These are phyloP conservation scores for Delonix regia DNA, from an alignment of 306 rosid species.

Conservation along the genomic window DNA sequence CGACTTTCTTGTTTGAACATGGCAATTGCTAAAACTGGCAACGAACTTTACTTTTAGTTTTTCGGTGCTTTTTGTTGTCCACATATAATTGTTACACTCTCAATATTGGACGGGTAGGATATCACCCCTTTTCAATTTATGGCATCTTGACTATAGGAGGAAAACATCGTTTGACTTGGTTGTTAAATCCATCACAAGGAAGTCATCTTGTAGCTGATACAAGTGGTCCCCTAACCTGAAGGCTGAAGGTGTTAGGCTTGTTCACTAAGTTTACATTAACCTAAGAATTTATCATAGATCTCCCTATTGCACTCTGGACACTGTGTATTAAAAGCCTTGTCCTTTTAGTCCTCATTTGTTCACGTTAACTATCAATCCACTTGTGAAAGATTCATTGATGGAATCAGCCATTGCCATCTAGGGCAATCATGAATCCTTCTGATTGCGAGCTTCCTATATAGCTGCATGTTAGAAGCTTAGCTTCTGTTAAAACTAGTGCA, in stretches of 20 bases:
- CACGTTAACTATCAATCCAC: not conserved
- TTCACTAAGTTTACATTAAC: constrained; percentile 20
- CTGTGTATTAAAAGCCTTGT: not conserved
- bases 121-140: constrained; percentile 19
- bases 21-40: not conserved
- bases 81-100: constrained; percentile 7
- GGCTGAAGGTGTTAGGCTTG: constrained; percentile 11
- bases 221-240: constrained; percentile 37
- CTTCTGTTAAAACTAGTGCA: not conserved
- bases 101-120: not conserved
- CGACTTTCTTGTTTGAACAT: not conserved
- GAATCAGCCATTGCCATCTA: not conserved
- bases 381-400: not conserved
- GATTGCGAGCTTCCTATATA: constrained; percentile 6
- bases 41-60: not conserved
- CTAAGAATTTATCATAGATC: constrained; percentile 30
- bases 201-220: not conserved
- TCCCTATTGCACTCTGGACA: constrained; percentile 31
- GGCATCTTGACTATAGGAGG: constrained; percentile 15
- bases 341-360: not conserved
- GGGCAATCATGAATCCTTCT: constrained; percentile 29
- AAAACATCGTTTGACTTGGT: not conserved
- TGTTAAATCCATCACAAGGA: not conserved
- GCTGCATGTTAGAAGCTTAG: not conserved
- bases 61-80: not conserved